Evolutionary conservation across 768 basidiomycete genomes (phyloP).

Genomic region (Boletus sp.): DNA sequence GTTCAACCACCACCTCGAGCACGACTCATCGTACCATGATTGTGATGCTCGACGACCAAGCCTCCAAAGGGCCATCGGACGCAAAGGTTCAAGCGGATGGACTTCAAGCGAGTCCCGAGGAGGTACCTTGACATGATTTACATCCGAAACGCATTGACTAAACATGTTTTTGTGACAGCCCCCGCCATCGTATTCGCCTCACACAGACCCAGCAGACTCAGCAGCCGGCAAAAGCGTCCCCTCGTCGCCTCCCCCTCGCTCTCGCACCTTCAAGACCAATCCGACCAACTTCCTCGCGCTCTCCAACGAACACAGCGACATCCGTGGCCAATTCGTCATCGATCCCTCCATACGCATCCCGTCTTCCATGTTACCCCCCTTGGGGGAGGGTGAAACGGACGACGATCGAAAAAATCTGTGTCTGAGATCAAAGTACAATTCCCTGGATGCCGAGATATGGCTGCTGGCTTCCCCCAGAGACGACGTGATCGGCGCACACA

Average conservation of each 20-base stretch:
- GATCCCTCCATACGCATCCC: constrained; percentile 44
- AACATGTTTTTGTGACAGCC: constrained; percentile 8
- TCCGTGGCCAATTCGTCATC: constrained; percentile 38
- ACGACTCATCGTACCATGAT: constrained; percentile 1
- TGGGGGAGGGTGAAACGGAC: constrained; percentile 35
- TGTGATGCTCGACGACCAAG: background rate
- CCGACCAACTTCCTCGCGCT: constrained; percentile 26
- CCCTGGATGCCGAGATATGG: constrained; percentile 40
- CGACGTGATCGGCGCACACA: constrained; percentile 1
- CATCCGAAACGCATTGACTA: background rate
- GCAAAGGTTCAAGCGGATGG: background rate
- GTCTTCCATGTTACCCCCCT: constrained; percentile 35
- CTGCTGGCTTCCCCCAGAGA: constrained; percentile 19
- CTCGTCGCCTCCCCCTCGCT: background rate
- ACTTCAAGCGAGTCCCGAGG: background rate
- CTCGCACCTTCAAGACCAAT: constrained; percentile 22
- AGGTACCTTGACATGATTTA: constrained; percentile 2
- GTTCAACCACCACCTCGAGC: background rate
- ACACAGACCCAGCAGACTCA: background rate
- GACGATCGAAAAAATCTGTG: constrained; percentile 38
- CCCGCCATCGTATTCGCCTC: constrained; percentile 24
- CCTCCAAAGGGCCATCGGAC: background rate
- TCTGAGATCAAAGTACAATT: constrained; percentile 33
- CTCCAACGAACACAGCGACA: background rate
- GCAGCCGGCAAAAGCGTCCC: background rate